Base-by-base conservation (phyloP, 139 green algal genomes). In the Diplosphaera chodatii region DNA sequence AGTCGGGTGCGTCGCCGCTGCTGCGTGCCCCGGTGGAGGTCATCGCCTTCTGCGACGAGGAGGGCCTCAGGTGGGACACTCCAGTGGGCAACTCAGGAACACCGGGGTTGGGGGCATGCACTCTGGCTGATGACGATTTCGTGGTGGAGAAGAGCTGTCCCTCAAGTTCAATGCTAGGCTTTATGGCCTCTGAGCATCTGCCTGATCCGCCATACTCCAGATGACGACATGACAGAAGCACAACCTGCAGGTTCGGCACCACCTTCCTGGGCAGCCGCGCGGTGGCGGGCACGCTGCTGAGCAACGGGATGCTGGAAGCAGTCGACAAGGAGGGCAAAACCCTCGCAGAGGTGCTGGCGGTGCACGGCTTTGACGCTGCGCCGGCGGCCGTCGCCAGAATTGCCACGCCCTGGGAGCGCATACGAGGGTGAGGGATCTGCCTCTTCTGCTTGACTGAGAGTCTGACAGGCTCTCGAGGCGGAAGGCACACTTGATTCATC, bases 11-110 rank as follows among this genome's bases (percentile, higher is more conserved):
- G 25, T n/a, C 10, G 32, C 67, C 40, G 34, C 27, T n/a, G 28
- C 55, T 68, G 63, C 41, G 10, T 28, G 66, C 16, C 21, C 79
- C 79, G 21, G 55, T 88, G 37, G 78, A 84, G 40, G 66, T 98
- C n/a, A 80, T 97, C 4, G 93, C 80, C 1, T 98, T 98, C 72
- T 81, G 74, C 30, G 93, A 98, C 68, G 93, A 98, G 75, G 93
- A 98, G 75, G 93, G 93, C 18, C 73, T 98, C 23, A 78, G 93
- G 80, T 79, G 55, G 32, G 56, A n/a, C n/a, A n/a, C n/a, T n/a
- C n/a, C n/a, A n/a, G n/a, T n/a, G n/a, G n/a, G n/a, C n/a, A n/a
- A n/a, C n/a, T n/a, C n/a, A n/a, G n/a, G n/a, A n/a, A n/a, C n/a
- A n/a, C n/a, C n/a, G n/a, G n/a, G n/a, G n/a, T n/a, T n/a, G n/a